Conservation (phyloP, 495 filamentous ascomycete genomes). For the Penicillium turbatum region DNA sequence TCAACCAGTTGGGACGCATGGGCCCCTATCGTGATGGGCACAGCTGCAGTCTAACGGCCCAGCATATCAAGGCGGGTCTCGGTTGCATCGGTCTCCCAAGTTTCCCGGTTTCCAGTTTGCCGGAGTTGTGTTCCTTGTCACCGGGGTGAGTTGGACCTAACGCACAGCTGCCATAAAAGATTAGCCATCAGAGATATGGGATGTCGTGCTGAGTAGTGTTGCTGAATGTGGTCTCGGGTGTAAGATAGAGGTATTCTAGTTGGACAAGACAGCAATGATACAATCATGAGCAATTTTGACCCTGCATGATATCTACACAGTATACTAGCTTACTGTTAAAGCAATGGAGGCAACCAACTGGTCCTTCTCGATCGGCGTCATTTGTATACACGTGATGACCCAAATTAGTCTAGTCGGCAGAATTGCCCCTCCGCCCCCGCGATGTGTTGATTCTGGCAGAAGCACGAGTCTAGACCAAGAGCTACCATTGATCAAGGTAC, state of each 20-base stretch:
- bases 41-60: constrained; percentile 2
- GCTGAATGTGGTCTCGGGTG: background rate
- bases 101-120: background rate
- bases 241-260: background rate
- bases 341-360: background rate
- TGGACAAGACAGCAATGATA: background rate
- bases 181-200: background rate
- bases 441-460: background rate
- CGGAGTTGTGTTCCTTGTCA: background rate
- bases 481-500: background rate
- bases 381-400: constrained; percentile 1
- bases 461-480: background rate
- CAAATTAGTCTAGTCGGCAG: constrained; percentile 2
- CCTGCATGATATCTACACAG: background rate
- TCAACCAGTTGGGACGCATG: background rate
- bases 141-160: background rate
- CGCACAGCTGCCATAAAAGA: background rate
- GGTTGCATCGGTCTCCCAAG: background rate
- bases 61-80: background rate
- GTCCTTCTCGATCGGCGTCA: background rate
- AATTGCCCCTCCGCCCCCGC: constrained; percentile 9
- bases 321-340: background rate
- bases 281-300: background rate
- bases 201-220: background rate
- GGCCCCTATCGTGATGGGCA: background rate